Conservation (phyloP, 768 basidiomycete genomes). For the Naganishia randhawae region DNA sequence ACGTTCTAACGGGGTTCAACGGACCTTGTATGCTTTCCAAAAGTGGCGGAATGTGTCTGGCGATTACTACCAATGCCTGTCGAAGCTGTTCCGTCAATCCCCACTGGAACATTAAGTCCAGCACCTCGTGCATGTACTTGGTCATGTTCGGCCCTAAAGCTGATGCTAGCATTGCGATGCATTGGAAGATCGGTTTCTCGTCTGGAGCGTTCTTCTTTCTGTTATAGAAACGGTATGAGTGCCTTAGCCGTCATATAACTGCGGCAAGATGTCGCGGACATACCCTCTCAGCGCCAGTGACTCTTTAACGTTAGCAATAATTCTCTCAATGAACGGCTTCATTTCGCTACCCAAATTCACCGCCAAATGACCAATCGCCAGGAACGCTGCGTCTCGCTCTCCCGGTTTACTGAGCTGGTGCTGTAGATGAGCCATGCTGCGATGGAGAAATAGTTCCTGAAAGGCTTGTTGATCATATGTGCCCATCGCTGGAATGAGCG, state of each 20-base stretch:
- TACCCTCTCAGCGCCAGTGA: constrained; percentile 85
- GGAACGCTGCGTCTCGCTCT: constrained; percentile 87
- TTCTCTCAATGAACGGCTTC: constrained; percentile 88
- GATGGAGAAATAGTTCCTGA: constrained; percentile 82
- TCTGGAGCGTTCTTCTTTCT: constrained; percentile 80
- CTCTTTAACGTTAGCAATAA: constrained; percentile 81
- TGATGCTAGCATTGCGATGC: constrained; percentile 89
- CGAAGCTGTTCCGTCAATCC: constrained; percentile 85
- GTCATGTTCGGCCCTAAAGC: constrained; percentile 95
- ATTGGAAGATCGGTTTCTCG: constrained; percentile 95
- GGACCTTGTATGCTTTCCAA: constrained; percentile 86
- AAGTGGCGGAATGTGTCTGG: constrained; percentile 80
- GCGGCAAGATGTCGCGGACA: constrained; percentile 37
- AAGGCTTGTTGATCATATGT: constrained; percentile 92
- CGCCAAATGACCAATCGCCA: constrained; percentile 93
- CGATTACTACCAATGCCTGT: constrained; percentile 77
- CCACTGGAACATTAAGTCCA: constrained; percentile 93
- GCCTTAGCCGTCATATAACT: not conserved
- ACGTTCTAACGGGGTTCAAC: constrained; percentile 18
- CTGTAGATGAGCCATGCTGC: constrained; percentile 86
- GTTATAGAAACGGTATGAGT: not conserved
- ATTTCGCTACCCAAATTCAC: constrained; percentile 87
- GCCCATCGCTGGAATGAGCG: constrained; percentile 89
- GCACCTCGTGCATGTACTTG: constrained; percentile 88
- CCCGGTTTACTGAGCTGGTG: constrained; percentile 81